Evolutionary conservation across 2,329 filamentous ascomycete species (phyloP), one percentile per base, ranked within the genome.

Genomic region (Alternaria metachromatica): DNA sequence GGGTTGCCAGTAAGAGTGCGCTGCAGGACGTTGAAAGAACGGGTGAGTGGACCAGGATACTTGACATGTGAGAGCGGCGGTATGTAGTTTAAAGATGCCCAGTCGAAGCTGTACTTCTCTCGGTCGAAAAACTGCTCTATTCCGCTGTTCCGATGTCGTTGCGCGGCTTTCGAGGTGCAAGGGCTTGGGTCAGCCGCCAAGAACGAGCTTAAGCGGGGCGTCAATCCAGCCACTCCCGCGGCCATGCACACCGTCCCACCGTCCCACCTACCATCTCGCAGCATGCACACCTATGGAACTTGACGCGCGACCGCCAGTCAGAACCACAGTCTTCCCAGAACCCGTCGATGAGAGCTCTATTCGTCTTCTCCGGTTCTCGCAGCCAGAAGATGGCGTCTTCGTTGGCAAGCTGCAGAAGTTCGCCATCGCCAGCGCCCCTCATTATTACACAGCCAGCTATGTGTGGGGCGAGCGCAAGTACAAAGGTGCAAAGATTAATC

Each of bases 381-480:
- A 46, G 37, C 49, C 59, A 53, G 26, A 51, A 51, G 26, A 51
- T 51, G 48, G 48, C n/a, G 11, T 51, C n/a, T 51, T 33, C 26
- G n/a, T 30, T 15, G 75, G 74, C 18, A 65, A 63, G 44, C 49
- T 76, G 25, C 60, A 70, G 46, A 69, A 58, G 15, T 77, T 76
- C 51, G 63, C 33, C 1, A 68, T 78, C n/a, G 63, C 65, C 15
- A 60, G 64, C 37, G 70, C 70, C 6, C 75, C 75, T 28, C 71
- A 70, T 15, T 78, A 75, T 46, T 75, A 69, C 59, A 72, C 72
- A 13, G 73, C 70, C 5, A 74, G 70, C 26, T 78, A 78, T 61
- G 74, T 74, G 10, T 76, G 74, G 75, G 73, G 75, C 13, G 50
- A 62, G 20, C 65, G 65, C 13, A 50, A 46, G 12, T 63, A 66